Base-by-base conservation (phyloP, 2,329 filamentous ascomycete genomes). In the Hymenoscyphus scutula region DNA sequence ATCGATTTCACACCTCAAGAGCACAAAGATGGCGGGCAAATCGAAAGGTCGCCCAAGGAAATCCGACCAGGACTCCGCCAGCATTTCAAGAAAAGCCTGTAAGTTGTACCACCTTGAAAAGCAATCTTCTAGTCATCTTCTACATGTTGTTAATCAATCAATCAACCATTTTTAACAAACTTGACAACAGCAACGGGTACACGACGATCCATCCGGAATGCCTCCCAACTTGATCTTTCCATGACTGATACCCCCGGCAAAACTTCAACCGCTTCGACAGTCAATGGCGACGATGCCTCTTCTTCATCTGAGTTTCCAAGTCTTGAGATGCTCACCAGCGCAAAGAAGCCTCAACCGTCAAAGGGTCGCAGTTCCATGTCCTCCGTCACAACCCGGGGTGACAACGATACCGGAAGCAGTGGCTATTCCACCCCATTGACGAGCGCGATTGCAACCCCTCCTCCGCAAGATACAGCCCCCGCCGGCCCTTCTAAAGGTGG, bases 361-460 rank as follows among this genome's bases (percentile, higher is more conserved):
- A 67, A 62, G n/a, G 59, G 61, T 25, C 68, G 75, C 1, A 74
- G 74, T 41, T 76, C 79, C 29, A 69, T 77, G 5, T 77, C 76
- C 25, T 79, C 78, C 2, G 66, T 73, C 32, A 75, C 76, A 5
- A 75, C 75, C 37, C 74, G 75, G 32, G 72, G 78, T 59, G 78
- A 78, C 60, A 76, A 77, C 5, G 81, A 77, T 11, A 65, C n/a
- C n/a, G n/a, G n/a, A n/a, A n/a, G 64, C 41, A 77, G 78, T 41
- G 82, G 80, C 19, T 83, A 82, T 69, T 85, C 84, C 63, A 89
- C 87, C 3, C 86, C 86, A 4, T 82, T 79, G 41, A 89, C 87
- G 23, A 88, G 84, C 73, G 78, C 81, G 60, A 76, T 79, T 55
- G 78, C 77, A 19, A 88, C 25, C 76, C 78, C 27, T 78, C 78